Evolutionary conservation across 139 green algal genomes (phyloP), one percentile per base, ranked within the genome.

Genomic region (Asterochloris sp.): DNA sequence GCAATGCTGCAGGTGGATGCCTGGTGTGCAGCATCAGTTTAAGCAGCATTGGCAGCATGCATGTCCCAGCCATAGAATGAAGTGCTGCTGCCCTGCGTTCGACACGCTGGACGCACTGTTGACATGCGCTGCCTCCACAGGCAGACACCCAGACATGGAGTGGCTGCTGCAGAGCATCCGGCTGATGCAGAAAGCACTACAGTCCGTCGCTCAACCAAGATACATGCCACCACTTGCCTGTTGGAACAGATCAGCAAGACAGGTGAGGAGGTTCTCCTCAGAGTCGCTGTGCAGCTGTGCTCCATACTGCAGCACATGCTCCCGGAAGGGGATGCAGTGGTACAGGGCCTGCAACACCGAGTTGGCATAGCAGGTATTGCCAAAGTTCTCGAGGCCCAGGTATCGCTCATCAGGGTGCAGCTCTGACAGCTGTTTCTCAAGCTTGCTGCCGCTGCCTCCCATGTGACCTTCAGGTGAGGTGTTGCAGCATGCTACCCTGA

Each of bases 311-410:
- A 99, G 78, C 61, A 99, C 77, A 19, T 83, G 78, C n/a, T 97
- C 87, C 28, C 95, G 73, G 73, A 98, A 98, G 4, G 93, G 92
- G 26, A 83, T 78, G 87, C 95, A 98, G 82, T 95, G 98, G 86
- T 97, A 98, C 13, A 98, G 90, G 9, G 92, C 76, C 67, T 99
- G 97, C 27, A 99, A 88, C 27, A 99, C 97, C 0, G 85, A 94
- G 90, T 99, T 99, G 88, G 87, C 94, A 83, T 99, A 99, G 88
- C 97, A 99, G 4, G 97, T 99, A 88, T 99, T 99, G 38, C 97
- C 97, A 84, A 99, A 99, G 87, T 99, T 99, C 83, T 99, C 97
- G 1, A 99, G 88, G 0, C 97, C 97, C 81, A 97, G 98, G 84
- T 96, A 98, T 66, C 92, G 89, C 89, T 98, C 96, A 38, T 92